Evolutionary conservation across 495 filamentous ascomycete genomes (phyloP).

Genomic region (Daldinia bambusicola): DNA sequence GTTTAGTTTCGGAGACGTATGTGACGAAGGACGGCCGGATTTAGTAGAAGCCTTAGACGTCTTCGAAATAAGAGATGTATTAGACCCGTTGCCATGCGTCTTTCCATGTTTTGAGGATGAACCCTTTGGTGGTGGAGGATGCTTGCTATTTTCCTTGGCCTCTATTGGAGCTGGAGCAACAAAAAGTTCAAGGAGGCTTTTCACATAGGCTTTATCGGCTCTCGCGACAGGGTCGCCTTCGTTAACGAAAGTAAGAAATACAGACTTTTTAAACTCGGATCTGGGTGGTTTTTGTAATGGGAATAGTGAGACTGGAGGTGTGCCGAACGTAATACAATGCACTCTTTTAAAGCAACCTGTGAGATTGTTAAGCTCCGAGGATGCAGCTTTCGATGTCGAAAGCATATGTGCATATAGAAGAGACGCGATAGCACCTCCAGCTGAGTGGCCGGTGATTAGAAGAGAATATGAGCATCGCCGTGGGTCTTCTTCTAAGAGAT

Average conservation of each 20-base stretch:
- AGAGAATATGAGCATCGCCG: constrained; percentile 72
- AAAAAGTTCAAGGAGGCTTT: constrained; percentile 75
- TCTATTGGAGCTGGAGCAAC: constrained; percentile 63
- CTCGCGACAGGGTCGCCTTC: constrained; percentile 84
- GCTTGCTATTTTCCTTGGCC: constrained; percentile 18
- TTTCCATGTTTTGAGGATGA: constrained; percentile 28
- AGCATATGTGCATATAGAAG: constrained; percentile 85
- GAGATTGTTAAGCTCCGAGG: constrained; percentile 73
- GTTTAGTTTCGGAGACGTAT: constrained; percentile 37
- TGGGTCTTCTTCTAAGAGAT: constrained; percentile 75
- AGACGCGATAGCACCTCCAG: constrained; percentile 81
- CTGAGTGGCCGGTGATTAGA: constrained; percentile 84
- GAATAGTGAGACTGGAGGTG: constrained; percentile 76
- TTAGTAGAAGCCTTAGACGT: constrained; percentile 39
- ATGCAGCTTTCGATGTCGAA: constrained; percentile 60
- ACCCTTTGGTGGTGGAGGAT: constrained; percentile 20
- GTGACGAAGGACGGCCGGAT: constrained; percentile 24
- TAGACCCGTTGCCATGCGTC: constrained; percentile 43
- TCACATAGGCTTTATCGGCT: constrained; percentile 78
- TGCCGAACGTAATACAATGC: constrained; percentile 85
- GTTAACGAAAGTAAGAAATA: constrained; percentile 82
- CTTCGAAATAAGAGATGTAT: constrained; percentile 46
- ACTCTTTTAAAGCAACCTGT: constrained; percentile 76
- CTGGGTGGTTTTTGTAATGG: constrained; percentile 68
- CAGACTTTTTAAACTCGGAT: constrained; percentile 64